Conservation (phyloP, 2,329 filamentous ascomycete species). For the Pyrenochaeta sp. region DNA sequence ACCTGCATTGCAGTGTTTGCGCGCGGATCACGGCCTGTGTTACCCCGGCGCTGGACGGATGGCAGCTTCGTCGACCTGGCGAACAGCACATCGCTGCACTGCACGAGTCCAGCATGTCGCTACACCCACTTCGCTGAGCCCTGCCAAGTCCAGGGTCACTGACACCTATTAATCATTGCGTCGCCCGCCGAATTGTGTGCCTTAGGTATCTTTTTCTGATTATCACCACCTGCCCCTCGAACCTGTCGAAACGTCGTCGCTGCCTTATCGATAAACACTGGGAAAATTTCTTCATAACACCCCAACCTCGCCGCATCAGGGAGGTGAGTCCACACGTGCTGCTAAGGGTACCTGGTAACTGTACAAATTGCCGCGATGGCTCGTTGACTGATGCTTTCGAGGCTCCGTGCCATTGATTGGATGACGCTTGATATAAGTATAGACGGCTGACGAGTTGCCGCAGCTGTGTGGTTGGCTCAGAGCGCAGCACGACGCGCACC, state of each 20-base stretch:
- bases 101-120: constrained; percentile 38
- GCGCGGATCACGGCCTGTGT: constrained; percentile 34
- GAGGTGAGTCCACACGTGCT: constrained; percentile 24
- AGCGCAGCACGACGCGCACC: constrained; percentile 32
- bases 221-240: constrained; percentile 8
- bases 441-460: constrained; percentile 38
- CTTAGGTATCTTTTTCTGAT: constrained; percentile 25
- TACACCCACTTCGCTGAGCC: constrained; percentile 35
- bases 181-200: constrained; percentile 16
- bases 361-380: constrained; percentile 25
- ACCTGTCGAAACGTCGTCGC: not conserved
- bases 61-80: constrained; percentile 27
- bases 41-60: constrained; percentile 32
- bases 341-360: not conserved
- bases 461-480: constrained; percentile 40
- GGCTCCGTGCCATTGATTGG: constrained; percentile 29
- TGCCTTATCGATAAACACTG: constrained; percentile 37
- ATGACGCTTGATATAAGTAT: constrained; percentile 22
- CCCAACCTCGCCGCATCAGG: constrained; percentile 32
- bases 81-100: constrained; percentile 38
- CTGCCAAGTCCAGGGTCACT: constrained; percentile 37
- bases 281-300: constrained; percentile 25
- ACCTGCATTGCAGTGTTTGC: constrained; percentile 29
- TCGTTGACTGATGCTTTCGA: constrained; percentile 18
- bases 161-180: constrained; percentile 38